Conservation (phyloP, 225 moss, liverwort and hornwort species). For the Pseudisothecium myosuroides region DNA sequence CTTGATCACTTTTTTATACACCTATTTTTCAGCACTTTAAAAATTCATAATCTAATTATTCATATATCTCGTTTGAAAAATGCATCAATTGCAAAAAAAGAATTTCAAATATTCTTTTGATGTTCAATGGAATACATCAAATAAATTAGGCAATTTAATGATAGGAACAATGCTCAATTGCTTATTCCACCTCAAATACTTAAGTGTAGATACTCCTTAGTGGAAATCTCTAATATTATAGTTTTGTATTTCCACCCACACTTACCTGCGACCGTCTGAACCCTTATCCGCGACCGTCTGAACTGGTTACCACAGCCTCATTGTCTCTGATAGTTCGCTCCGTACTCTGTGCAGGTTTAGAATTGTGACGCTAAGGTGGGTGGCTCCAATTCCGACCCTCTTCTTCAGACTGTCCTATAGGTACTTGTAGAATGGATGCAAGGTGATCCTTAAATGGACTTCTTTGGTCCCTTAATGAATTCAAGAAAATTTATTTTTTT, state of each 20-base stretch:
- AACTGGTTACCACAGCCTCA: background rate
- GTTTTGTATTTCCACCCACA: background rate
- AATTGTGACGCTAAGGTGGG: conserved; percentile 11
- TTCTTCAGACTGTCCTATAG: no score
- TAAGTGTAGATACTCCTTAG: background rate
- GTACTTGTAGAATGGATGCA: no score
- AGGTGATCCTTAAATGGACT: no score
- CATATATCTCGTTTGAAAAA: fast-evolving
- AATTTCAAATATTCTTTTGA: background rate
- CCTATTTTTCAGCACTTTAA: background rate
- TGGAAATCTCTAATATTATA: background rate
- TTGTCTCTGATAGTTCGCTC: background rate
- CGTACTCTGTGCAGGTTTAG: background rate
- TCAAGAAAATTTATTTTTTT: no score
- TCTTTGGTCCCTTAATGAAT: no score
- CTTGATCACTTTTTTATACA: fast-evolving
- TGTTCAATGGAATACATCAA: background rate
- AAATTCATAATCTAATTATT: background rate
- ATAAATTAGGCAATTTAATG: background rate
- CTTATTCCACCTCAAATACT: background rate
- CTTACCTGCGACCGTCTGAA: no score
- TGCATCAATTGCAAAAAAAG: no score
- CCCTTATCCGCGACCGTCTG: background rate
- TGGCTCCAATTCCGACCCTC: no score
- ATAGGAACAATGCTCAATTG: no score